Conservation (phyloP, 2,329 filamentous ascomycete genomes). For the Fusarium decemcellulare region DNA sequence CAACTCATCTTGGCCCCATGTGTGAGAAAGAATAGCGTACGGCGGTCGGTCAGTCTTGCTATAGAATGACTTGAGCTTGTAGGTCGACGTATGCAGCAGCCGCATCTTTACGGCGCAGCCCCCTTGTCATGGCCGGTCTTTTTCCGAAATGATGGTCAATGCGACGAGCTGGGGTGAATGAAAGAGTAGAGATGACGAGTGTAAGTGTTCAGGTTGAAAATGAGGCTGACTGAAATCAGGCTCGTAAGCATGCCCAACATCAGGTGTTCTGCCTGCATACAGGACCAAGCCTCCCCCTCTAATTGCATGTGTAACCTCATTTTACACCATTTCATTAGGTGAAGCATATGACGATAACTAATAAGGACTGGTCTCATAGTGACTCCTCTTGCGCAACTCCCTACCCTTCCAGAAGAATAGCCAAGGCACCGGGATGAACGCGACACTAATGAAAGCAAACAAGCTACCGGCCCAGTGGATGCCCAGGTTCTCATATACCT, state of each 20-base stretch:
- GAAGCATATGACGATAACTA: neutral
- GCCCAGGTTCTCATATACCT: neutral
- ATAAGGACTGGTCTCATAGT: neutral
- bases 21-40: conserved; percentile 2
- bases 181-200: too few relatives aligned
- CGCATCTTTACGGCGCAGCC: neutral
- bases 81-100: neutral
- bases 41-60: neutral
- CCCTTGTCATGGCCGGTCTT: too few relatives aligned
- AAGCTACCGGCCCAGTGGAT: conserved; percentile 14
- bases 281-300: neutral
- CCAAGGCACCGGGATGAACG: conserved; percentile 3
- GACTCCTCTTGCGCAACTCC: conserved; percentile 1
- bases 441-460: conserved; percentile 7
- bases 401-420: conserved; percentile 17
- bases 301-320: neutral
- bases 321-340: too few relatives aligned
- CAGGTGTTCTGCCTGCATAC: neutral
- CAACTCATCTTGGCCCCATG: neutral
- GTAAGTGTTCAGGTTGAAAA: neutral
- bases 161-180: too few relatives aligned
- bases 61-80: neutral
- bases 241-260: neutral
- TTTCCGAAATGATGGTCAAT: too few relatives aligned
- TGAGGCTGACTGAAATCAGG: neutral